Percentiles rank a stretch among this genome's conserved stretches.
These are phyloP conservation scores for Diplodia seriata DNA, from an alignment of 2,329 filamentous ascomycete species.

Conservation along the genomic window DNA sequence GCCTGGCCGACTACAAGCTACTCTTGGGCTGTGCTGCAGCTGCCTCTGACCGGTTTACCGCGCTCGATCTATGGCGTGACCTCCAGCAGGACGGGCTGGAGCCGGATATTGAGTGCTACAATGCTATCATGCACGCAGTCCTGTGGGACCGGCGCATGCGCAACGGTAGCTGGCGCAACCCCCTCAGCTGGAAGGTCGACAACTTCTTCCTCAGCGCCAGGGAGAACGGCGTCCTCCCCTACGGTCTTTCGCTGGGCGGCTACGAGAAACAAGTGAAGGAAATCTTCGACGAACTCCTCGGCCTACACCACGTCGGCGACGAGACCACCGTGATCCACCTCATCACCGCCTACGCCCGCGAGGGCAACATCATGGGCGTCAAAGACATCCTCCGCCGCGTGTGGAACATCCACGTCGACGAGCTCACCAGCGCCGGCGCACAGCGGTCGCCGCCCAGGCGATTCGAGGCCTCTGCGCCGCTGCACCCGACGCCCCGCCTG, in stretches of 20 bases:
- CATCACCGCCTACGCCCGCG: slow-evolving; percentile 60
- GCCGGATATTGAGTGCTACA: slow-evolving; percentile 62
- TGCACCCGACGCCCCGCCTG: slow-evolving; percentile 65
- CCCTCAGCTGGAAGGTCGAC: slow-evolving; percentile 12
- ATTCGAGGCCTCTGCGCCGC: slow-evolving; percentile 58
- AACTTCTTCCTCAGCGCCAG: background rate
- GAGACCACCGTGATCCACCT: slow-evolving; percentile 62
- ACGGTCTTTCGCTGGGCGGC: slow-evolving; percentile 40
- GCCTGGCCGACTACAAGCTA: slow-evolving; percentile 58
- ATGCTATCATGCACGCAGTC: slow-evolving; percentile 59
- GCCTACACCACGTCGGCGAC: slow-evolving; percentile 53
- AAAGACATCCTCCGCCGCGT: slow-evolving; percentile 58
- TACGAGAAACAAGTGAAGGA: slow-evolving; percentile 42
- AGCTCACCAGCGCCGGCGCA: slow-evolving; percentile 42
- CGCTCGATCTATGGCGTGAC: slow-evolving; percentile 55
- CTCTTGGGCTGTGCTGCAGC: slow-evolving; percentile 60
- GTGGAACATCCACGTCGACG: slow-evolving; percentile 62
- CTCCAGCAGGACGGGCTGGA: slow-evolving; percentile 49
- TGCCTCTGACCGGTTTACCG: slow-evolving; percentile 54
- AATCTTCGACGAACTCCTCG: slow-evolving; percentile 58
- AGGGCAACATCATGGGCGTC: slow-evolving; percentile 58
- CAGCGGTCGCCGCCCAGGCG: slow-evolving; percentile 45
- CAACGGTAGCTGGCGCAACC: background rate
- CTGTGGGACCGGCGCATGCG: slow-evolving; percentile 48
- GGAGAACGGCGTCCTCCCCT: slow-evolving; percentile 26